Evolutionary conservation across 2,329 filamentous ascomycete species (phyloP), one percentile per base, ranked within the genome.

Genomic region (Colletotrichum viniferum): DNA sequence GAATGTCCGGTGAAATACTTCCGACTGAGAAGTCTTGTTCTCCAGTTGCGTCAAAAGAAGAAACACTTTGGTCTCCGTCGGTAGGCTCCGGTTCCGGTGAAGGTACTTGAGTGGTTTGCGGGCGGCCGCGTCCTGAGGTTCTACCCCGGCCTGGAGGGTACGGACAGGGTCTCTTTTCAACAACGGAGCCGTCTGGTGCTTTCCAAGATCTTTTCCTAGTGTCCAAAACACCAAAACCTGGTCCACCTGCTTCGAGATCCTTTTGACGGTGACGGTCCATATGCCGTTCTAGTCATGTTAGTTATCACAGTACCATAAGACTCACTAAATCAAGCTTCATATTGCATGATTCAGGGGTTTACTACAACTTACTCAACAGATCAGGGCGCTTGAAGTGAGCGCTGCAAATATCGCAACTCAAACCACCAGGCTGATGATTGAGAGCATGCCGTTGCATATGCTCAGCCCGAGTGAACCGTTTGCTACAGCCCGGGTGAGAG

Each of bases 381-480:
- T 93, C 91, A 30, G 88, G 89, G 60, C 91, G 86, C 78, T 90
- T 90, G 81, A 92, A 93, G 79, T 92, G 90, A 32, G 90, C 90
- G 72, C 87, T 87, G 77, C 92, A 93, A 78, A 91, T 84, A 65
- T 87, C 82, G 79, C 91, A 93, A 5, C 90, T 91, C 75, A 87
- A 87, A 58, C 89, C 87, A 1, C 87, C 86, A 34, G 85, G 83
- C n/a, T 85, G 84, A 78, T 92, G 90, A 78, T 92, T 92, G 67
- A 91, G 83, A 26, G 87, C 85, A 81, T 92, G 90, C 16, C 90
- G 86, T 74, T 90, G 88, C 65, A 92, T 84, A 80, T 92, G 90
- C 79, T 92, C 90, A 13, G 88, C 86, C 9, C 90, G 85, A 28
- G 89, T 90, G 79, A 92, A 92, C 18, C 85, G 84, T 79, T 90